These are phyloP conservation scores for Phyllosticta paracitricarpa DNA, from an alignment of 2,329 filamentous ascomycete genomes.

Conservation along the genomic window DNA sequence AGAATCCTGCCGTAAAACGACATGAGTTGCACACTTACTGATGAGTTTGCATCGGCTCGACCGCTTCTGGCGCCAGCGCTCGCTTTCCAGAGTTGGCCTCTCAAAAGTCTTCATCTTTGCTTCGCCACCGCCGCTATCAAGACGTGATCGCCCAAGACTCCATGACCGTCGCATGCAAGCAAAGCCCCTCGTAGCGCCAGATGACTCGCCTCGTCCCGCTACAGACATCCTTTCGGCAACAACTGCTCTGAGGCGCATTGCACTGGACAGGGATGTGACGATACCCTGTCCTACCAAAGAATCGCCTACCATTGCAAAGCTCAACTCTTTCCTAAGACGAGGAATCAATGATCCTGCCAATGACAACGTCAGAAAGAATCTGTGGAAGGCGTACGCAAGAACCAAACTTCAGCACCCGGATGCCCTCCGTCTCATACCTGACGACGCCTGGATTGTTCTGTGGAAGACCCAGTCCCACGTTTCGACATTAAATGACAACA, in stretches of 20 bases:
- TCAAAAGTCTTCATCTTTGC: background rate
- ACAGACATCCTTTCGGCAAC: background rate
- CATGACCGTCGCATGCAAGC: background rate
- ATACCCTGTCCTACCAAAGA: background rate
- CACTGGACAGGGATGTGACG: background rate
- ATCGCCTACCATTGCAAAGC: background rate
- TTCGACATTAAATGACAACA: constrained; percentile 12
- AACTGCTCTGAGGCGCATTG: background rate
- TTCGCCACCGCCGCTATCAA: background rate
- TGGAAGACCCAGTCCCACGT: constrained; percentile 20
- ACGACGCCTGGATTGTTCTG: constrained; percentile 24
- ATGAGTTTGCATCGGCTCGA: background rate
- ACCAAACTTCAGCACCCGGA: constrained; percentile 15
- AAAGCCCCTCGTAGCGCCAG: background rate
- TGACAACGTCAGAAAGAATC: constrained; percentile 8
- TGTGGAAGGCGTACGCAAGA: constrained; percentile 24
- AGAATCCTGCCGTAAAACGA: background rate
- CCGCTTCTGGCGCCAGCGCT: background rate
- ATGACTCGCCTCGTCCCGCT: background rate
- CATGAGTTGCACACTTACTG: background rate
- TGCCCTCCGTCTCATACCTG: constrained; percentile 16
- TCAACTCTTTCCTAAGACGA: constrained; percentile 14
- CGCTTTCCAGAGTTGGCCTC: background rate
- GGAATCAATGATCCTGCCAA: constrained; percentile 7
- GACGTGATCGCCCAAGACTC: background rate